Evolutionary conservation across 345 rosid genomes (phyloP).

Genomic region (Adansonia digitata): DNA sequence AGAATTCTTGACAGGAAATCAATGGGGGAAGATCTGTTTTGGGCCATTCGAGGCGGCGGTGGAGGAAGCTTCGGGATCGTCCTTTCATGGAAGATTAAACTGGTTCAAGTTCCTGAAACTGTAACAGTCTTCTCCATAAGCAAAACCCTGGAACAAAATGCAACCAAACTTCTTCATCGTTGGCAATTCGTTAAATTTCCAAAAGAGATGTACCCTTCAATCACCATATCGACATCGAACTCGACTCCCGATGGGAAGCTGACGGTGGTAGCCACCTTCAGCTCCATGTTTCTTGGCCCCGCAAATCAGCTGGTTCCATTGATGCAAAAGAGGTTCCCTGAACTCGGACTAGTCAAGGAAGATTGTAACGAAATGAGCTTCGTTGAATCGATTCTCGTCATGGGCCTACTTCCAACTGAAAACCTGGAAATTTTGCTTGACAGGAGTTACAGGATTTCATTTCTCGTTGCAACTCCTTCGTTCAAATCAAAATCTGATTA

Average conservation of each 20-base stretch:
- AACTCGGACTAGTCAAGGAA: neutral
- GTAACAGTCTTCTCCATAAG: neutral
- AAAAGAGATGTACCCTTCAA: neutral
- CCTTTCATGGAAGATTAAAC: neutral
- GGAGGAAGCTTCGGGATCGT: neutral
- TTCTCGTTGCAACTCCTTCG: neutral
- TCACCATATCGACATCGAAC: neutral
- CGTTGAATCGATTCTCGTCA: neutral
- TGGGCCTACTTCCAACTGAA: neutral
- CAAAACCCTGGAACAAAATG: neutral
- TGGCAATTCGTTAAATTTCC: slow-evolving; percentile 1
- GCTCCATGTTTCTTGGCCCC: neutral
- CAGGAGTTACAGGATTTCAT: neutral
- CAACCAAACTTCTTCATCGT: neutral
- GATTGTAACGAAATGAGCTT: slow-evolving; percentile 4
- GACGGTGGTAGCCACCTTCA: neutral
- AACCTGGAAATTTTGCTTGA: neutral
- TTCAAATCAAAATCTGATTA: slow-evolving; percentile 7
- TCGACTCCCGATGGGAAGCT: neutral
- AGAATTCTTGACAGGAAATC: neutral
- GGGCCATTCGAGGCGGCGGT: neutral
- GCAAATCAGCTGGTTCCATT: neutral
- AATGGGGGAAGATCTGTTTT: neutral
- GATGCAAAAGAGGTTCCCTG: slow-evolving; percentile 8
- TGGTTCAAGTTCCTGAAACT: neutral